Percentiles rank a stretch among this genome's conserved stretches.
These are phyloP conservation scores for Kazachstania sp. DNA, from an alignment of 1,139 yeast genomes.

Conservation along the genomic window DNA sequence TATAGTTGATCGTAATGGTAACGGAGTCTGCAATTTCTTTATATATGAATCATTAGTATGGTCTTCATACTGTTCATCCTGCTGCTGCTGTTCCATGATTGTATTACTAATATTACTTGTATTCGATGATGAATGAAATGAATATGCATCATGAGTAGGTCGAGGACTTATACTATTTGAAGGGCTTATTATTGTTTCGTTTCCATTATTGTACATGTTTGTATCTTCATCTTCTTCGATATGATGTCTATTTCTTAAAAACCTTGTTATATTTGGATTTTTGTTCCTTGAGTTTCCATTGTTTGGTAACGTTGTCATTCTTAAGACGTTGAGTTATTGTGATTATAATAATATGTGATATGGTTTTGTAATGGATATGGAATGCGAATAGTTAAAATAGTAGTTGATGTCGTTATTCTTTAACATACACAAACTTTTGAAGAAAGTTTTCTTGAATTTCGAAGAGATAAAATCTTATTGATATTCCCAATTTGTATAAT, in stretches of 20 bases:
- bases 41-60: conserved; percentile 14
- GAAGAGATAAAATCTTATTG: too few relatives aligned
- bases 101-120: too few relatives aligned
- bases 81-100: neutral
- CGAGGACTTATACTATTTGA: too few relatives aligned
- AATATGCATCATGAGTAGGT: neutral
- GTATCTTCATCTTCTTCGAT: neutral
- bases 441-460: too few relatives aligned
- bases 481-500: too few relatives aligned
- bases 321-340: too few relatives aligned
- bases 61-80: neutral
- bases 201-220: neutral
- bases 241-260: neutral
- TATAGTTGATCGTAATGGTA: conserved; percentile 42
- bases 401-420: too few relatives aligned
- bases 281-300: neutral
- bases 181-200: neutral
- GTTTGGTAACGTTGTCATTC: neutral
- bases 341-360: too few relatives aligned
- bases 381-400: too few relatives aligned
- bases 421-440: too few relatives aligned
- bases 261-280: neutral
- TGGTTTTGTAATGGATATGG: too few relatives aligned
- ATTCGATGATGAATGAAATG: neutral
- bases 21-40: conserved; percentile 11